A percentile compares a stretch with the other conserved stretches of the same genome.
phyloP scores from a whole-genome alignment of 306 rosid species.

The Glycyrrhiza uralensis region DNA sequence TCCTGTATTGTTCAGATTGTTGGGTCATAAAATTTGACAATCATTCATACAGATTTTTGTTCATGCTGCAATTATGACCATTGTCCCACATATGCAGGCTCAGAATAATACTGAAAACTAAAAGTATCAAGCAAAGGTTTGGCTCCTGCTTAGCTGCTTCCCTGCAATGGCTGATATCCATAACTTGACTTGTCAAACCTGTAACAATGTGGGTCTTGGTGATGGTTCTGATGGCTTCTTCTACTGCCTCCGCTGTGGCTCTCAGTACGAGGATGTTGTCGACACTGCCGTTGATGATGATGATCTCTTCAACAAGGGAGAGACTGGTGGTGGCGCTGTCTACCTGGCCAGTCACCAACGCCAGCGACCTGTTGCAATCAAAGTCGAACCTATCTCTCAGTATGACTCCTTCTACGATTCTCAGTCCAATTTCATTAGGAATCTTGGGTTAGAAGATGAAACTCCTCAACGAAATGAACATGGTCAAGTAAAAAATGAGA shows the following conservation, averaged over 20 bases:
- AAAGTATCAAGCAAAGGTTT: neutral
- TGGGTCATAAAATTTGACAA: too few relatives aligned
- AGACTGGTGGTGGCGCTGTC: constrained; percentile 37
- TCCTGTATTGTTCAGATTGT: too few relatives aligned
- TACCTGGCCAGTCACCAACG: constrained; percentile 58
- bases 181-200: constrained; percentile 44
- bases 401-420: constrained; percentile 32
- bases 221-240: constrained; percentile 64
- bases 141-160: neutral
- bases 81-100: neutral
- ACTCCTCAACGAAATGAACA: neutral
- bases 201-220: constrained; percentile 42
- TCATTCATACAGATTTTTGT: too few relatives aligned
- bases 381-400: constrained; percentile 56
- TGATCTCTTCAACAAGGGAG: constrained; percentile 41
- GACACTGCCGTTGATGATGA: constrained; percentile 68
- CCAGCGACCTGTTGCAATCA: constrained; percentile 22
- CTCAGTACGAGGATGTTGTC: constrained; percentile 48
- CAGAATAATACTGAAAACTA: neutral
- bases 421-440: constrained; percentile 37
- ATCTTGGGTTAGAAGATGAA: constrained; percentile 38
- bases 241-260: constrained; percentile 60
- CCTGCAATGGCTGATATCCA: constrained; percentile 37
- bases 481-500: constrained; percentile 24
- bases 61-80: too few relatives aligned